Base-by-base conservation (phyloP, 2,329 filamentous ascomycete genomes). In the Penicillium nordicum region DNA sequence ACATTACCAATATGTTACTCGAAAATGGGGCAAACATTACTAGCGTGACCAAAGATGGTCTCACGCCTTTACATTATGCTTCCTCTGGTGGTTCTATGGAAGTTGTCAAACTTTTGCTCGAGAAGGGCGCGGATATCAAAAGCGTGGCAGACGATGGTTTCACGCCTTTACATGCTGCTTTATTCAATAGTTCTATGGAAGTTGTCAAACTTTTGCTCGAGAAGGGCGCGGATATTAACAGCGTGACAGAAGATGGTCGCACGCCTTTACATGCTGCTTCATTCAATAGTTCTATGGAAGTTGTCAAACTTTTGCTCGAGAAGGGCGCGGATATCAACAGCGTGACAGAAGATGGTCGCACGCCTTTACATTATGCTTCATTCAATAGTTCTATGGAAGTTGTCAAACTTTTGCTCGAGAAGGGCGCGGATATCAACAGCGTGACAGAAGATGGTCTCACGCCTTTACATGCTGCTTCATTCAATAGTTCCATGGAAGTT, bases 301-400 rank as follows among this genome's bases (percentile, higher is more conserved):
- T 38, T 21, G 2, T 5, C 5, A 38, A 21, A 21, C 10, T 38
- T 0, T 12, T 38, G 5, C 37, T 40, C 3, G 37, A 40, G 11
- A 40, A 12, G 1, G 18, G 18, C 0, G 37, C 37, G 3, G 11
- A 12, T 18, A 23, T 30, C 29, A 30, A 30, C 4, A 5, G 29
- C 4, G 10, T 5, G 10, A 5, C 4, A 0, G 2, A 11, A 12
- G 5, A 1, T 14, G 38, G 38, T 7, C 0, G 8, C 11, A 40
- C 38, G 1, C 11, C 38, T 40, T 4, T 40, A 23, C 18, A 40
- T 40, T 12, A 4, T 0, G 29, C 29, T 11, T 30, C n/a, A n/a
- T n/a, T n/a, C n/a, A n/a, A n/a, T n/a, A n/a, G 11, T 10, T 30
- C 10, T 5, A 11, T 30, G 10, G 29, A 30, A 10, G 4, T 30